Conservation (phyloP, 768 basidiomycete species). For the Saitozyma podzolica region DNA sequence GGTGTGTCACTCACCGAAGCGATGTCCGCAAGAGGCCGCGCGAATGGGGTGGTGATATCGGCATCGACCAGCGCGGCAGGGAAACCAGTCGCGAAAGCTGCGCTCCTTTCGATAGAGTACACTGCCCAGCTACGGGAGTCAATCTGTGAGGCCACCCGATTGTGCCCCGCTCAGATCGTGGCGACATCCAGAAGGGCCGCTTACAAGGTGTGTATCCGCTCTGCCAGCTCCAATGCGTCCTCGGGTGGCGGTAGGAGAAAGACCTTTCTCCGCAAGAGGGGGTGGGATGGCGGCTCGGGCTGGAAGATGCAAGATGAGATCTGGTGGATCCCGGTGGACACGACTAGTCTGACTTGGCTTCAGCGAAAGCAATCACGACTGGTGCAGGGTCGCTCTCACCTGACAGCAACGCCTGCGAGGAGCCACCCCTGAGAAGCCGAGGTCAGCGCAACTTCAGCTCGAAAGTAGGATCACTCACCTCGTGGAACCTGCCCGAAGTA, state of each 20-base stretch:
- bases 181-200: neutral
- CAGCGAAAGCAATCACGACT: neutral
- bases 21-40: slow-evolving; percentile 33
- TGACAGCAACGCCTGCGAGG: slow-evolving; percentile 26
- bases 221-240: slow-evolving; percentile 41
- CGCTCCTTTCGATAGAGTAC: slow-evolving; percentile 32
- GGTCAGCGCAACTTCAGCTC: neutral
- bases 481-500: slow-evolving; percentile 36
- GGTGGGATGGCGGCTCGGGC: slow-evolving; percentile 21
- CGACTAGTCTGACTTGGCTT: slow-evolving; percentile 1
- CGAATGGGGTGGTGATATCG: slow-evolving; percentile 48
- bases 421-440: slow-evolving; percentile 28
- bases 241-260: slow-evolving; percentile 40
- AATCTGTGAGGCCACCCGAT: neutral
- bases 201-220: slow-evolving; percentile 44
- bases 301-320: slow-evolving; percentile 28
- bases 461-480: slow-evolving; percentile 16
- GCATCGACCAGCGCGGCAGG: slow-evolving; percentile 27
- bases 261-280: slow-evolving; percentile 27
- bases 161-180: slow-evolving; percentile 1
- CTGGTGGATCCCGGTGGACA: slow-evolving; percentile 42
- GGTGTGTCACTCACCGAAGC: slow-evolving; percentile 40
- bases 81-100: slow-evolving; percentile 35
- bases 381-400: slow-evolving; percentile 9
- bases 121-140: slow-evolving; percentile 33